Base-by-base conservation (phyloP, 2,329 filamentous ascomycete genomes). In the Ceratocystis lukuohia region DNA sequence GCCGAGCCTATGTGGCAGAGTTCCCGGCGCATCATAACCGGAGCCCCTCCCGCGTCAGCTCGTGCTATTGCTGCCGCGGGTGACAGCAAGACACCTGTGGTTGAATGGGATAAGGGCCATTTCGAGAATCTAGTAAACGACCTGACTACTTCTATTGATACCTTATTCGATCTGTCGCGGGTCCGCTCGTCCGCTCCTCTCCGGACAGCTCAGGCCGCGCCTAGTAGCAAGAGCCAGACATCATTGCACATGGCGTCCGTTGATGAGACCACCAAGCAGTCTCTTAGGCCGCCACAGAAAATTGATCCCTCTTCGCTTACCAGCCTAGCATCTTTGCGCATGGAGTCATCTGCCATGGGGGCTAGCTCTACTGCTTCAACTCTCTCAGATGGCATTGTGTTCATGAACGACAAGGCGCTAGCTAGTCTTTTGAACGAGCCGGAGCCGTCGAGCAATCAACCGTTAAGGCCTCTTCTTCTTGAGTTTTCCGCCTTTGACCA, bases 61-160 rank as follows among this genome's bases (percentile, higher is more conserved):
- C 50, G 59, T 53, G 64, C 65, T 17, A 28, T 44, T 8, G 67
- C 67, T 10, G 76, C 76, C 10, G 75, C 77, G 0, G 75, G 79
- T 53, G 83, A 84, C 70, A 77, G 78, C 64, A 86, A 87, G 72
- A 74, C 76, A 4, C 77, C 81, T 0, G 73, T 85, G 69, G 81
- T 87, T 61, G 79, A 82, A 50, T 88, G 84, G 80, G 85, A 90
- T 75, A 88, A 87, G 73, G 77, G 78, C n/a, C 82, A 86, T 65
- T 91, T 92, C 70, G 84, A 89, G 71, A 88, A 91, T 71, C 78
- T 92, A 15, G 82, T 91, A 48, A 82, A 82, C 69, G 88, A 92
- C 71, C 77, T 92, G 69, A 91, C 88, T 17, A 83, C 84, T 5
- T 90, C 87, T 1, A 90, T 92, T 73, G 89, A 92, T 74, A 90